These are phyloP conservation scores for Cadophora luteo-olivacea DNA, from an alignment of 2,329 filamentous ascomycete species.

Conservation along the genomic window DNA sequence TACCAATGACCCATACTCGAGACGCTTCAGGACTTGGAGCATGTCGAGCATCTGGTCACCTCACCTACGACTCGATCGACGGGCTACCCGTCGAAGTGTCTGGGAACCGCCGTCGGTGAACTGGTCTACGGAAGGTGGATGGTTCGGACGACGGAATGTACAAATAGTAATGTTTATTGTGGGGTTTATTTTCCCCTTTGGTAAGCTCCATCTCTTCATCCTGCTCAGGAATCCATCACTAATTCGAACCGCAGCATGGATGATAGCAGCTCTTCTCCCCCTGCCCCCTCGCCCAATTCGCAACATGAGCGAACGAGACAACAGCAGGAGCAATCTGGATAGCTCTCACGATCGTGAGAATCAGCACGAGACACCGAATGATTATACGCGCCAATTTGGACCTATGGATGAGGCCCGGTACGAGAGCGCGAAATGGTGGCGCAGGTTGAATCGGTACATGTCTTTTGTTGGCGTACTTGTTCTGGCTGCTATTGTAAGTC, in stretches of 20 bases:
- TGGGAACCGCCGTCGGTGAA: slow-evolving; percentile 79
- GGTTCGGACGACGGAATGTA: slow-evolving; percentile 71
- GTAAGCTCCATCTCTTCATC: slow-evolving; percentile 52
- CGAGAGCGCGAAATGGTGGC: slow-evolving; percentile 70
- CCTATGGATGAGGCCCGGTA: slow-evolving; percentile 44
- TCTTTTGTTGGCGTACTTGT: slow-evolving; percentile 61
- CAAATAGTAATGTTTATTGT: slow-evolving; percentile 78
- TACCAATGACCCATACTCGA: slow-evolving; percentile 27
- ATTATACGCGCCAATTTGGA: slow-evolving; percentile 40
- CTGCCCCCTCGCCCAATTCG: slow-evolving; percentile 64
- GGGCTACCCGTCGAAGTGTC: slow-evolving; percentile 62
- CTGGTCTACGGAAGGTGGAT: slow-evolving; percentile 64
- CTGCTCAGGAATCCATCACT: slow-evolving; percentile 1
- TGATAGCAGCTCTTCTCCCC: slow-evolving; percentile 77
- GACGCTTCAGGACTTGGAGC: slow-evolving; percentile 52
- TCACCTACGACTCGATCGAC: slow-evolving; percentile 70
- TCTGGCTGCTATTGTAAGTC: slow-evolving; percentile 59
- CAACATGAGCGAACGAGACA: slow-evolving; percentile 56
- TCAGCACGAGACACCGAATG: slow-evolving; percentile 25
- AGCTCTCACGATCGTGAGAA: slow-evolving; percentile 29
- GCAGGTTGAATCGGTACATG: slow-evolving; percentile 68
- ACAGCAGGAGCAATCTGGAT: slow-evolving; percentile 43
- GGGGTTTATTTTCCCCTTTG: slow-evolving; percentile 79
- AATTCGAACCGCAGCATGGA: slow-evolving; percentile 66
- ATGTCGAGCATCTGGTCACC: slow-evolving; percentile 76